These are phyloP conservation scores for Syncephalastrum contaminatum DNA, from an alignment of 371 early-diverging fungal species.

Conservation along the genomic window DNA sequence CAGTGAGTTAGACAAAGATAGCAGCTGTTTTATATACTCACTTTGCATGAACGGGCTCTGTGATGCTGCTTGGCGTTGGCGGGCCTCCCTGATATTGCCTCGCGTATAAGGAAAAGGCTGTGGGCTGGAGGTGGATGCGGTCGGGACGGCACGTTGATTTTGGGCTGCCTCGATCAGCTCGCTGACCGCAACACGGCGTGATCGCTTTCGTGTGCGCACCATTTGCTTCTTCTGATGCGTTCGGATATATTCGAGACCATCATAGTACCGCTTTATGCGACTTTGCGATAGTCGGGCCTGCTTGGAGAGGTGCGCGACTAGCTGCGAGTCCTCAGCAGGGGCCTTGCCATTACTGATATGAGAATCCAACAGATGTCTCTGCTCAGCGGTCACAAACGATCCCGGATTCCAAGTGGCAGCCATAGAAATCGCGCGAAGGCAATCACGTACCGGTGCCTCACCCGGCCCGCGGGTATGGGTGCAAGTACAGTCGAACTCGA, in stretches of 20 bases:
- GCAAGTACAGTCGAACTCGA: conserved; percentile 19
- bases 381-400: conserved; percentile 7
- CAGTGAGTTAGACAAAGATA: too few species aligned
- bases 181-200: too few species aligned
- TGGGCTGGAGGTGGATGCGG: too few species aligned
- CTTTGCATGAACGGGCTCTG: too few species aligned
- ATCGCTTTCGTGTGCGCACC: too few species aligned
- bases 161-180: too few species aligned
- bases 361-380: conserved; percentile 10
- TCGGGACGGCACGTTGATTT: too few species aligned
- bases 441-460: not conserved
- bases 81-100: too few species aligned
- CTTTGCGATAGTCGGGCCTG: conserved; percentile 8
- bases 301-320: conserved; percentile 11
- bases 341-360: conserved; percentile 8
- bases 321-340: conserved; percentile 12
- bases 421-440: conserved; percentile 8
- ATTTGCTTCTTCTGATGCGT: conserved; percentile 8
- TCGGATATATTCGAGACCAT: conserved; percentile 2
- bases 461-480: not conserved
- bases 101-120: too few species aligned
- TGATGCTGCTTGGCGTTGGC: too few species aligned
- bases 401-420: conserved; percentile 16
- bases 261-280: conserved; percentile 19
- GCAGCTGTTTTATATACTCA: too few species aligned